Evolutionary conservation across 768 basidiomycete genomes (phyloP), one percentile per base, ranked within the genome.

Genomic region (Butyriboletus loyo): DNA sequence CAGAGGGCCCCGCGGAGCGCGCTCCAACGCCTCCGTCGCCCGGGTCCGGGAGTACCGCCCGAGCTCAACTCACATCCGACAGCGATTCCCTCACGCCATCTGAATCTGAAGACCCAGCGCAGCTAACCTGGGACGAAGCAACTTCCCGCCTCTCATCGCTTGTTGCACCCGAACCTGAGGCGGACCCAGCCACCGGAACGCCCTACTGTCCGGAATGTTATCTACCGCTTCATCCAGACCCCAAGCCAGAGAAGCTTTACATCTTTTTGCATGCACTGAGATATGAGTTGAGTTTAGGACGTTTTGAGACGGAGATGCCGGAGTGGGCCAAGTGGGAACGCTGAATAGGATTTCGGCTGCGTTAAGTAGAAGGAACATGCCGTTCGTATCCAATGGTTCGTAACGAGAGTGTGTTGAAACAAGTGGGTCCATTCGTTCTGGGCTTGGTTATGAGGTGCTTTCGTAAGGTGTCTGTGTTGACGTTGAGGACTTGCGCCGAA

Each of bases 191-290:
- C 21, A 77, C 74, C 17, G 69, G 79, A 35, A 74, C 76, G 49
- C 62, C 78, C 19, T 97, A 92, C 72, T 99, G 96, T 67, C 76
- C 81, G 1, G 90, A 92, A 65, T 99, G 96, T 67, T 98, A 89
- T 69, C 75, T 97, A 41, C 97, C 97, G 15, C 72, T 98, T 24
- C 86, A 94, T 52, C 92, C 93, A 11, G 97, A 99, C 70, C 97
- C 96, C 2, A 84, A 82, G 63, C 94, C 95, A 2, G 92, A 94
- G 67, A 84, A 84, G 55, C 75, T 98, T 51, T 98, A 92, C 71
- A 98, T 99, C 59, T 99, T 95, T 72, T 72, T 99, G 64, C 97
- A 99, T 63, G 95, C 97, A 25, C 69, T 89, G 64, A 80, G 81
- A 60, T 98, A 94, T 70, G 89, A 85, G 44, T 87, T 87, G 13